phyloP scores from a whole-genome alignment of 495 filamentous ascomycete species.

The Gamarada debralockiae region DNA sequence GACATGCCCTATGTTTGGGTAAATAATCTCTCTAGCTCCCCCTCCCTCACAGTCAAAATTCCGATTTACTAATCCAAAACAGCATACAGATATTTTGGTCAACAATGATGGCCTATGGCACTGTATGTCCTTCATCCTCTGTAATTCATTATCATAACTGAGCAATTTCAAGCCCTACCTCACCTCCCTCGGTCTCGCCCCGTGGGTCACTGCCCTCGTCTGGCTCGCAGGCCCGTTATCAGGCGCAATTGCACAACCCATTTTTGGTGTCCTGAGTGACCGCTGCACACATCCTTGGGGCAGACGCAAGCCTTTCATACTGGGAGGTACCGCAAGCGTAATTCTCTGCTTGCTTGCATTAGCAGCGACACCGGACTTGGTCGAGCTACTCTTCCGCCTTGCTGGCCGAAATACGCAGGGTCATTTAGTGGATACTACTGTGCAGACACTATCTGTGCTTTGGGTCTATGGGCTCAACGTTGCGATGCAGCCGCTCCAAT shows the following conservation, averaged over 20 bases:
- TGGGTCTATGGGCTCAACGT: not conserved
- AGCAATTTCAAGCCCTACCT: no score
- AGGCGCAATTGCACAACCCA: not conserved
- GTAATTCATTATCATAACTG: no score
- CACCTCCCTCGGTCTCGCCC: not conserved
- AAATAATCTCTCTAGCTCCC: no score
- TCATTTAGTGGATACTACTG: not conserved
- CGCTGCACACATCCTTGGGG: not conserved
- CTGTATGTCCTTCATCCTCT: no score
- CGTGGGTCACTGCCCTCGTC: not conserved
- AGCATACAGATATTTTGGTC: no score
- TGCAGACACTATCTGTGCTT: no score
- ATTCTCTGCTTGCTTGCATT: not conserved
- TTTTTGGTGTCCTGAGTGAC: not conserved
- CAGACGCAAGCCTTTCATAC: not conserved
- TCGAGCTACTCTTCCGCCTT: not conserved
- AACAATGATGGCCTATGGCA: no score
- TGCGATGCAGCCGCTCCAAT: not conserved
- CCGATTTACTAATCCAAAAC: no score
- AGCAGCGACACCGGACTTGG: not conserved
- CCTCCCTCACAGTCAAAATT: no score
- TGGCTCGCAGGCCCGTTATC: not conserved
- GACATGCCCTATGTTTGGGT: no score
- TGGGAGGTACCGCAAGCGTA: not conserved
- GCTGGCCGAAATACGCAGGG: not conserved